These are phyloP conservation scores for Dichomitus squalens DNA, from an alignment of 1,284 basidiomycete species.

Conservation along the genomic window DNA sequence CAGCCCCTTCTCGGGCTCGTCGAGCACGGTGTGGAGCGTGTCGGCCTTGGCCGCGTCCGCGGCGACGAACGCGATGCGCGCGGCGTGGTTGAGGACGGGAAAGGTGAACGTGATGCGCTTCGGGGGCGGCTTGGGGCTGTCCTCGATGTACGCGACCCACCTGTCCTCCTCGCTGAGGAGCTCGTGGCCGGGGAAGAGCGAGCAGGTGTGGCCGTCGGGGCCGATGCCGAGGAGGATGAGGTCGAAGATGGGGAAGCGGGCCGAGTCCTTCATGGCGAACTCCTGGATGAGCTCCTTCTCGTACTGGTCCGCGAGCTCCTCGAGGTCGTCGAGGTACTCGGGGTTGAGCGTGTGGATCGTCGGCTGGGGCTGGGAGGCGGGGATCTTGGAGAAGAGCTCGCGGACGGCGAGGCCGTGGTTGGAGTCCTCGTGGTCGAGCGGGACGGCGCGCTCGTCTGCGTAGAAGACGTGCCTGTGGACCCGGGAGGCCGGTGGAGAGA, in stretches of 20 bases:
- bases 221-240: conserved; percentile 94
- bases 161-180: conserved; percentile 85
- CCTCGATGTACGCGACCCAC: conserved; percentile 94
- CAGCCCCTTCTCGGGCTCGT: conserved; percentile 79
- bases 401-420: conserved; percentile 84
- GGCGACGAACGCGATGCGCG: conserved; percentile 86
- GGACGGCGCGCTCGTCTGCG: conserved; percentile 95
- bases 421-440: conserved; percentile 89
- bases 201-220: conserved; percentile 95
- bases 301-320: conserved; percentile 91
- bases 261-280: conserved; percentile 89
- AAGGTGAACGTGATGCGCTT: conserved; percentile 89
- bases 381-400: conserved; percentile 84
- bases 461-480: conserved; percentile 91
- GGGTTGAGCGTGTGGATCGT: conserved; percentile 90
- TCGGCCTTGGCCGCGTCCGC: conserved; percentile 86
- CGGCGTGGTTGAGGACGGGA: conserved; percentile 92
- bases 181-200: conserved; percentile 91
- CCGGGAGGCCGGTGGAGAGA: neutral
- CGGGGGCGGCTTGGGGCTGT: conserved; percentile 94
- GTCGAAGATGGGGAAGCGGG: conserved; percentile 94
- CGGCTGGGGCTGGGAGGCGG: conserved; percentile 58
- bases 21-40: conserved; percentile 74
- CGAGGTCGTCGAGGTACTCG: conserved; percentile 73
- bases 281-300: conserved; percentile 90